A percentile compares a stretch with the other conserved stretches of the same genome.
Evolutionary conservation across 2,329 filamentous ascomycete species (phyloP).

Genomic region (Ophiostoma australiae): DNA sequence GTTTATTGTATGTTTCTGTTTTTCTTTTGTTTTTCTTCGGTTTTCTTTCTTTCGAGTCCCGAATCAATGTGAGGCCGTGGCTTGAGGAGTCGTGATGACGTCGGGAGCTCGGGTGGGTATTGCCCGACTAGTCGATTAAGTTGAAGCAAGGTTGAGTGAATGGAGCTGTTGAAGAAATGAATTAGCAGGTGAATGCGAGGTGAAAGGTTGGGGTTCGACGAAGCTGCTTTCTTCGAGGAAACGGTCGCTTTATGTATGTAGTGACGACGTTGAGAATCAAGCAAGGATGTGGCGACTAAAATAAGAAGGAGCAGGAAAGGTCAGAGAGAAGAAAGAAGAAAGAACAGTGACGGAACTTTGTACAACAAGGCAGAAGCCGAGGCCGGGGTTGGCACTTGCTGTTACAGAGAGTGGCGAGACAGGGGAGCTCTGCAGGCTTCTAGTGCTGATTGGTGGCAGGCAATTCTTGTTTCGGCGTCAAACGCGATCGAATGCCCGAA

Average conservation of each 20-base stretch:
- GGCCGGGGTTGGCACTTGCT: not conserved
- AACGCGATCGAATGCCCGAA: not conserved
- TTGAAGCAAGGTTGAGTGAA: not conserved
- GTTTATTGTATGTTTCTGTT: too few species aligned
- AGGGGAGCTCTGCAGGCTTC: not conserved
- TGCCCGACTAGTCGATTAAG: not conserved
- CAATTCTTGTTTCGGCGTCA: not conserved
- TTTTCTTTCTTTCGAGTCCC: not conserved
- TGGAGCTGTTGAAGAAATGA: not conserved
- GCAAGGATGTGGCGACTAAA: not conserved
- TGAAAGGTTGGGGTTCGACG: not conserved
- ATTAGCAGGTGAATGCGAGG: not conserved
- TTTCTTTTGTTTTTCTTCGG: not conserved
- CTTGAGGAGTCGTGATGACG: not conserved
- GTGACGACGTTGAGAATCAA: not conserved
- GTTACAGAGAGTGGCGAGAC: slow-evolving; percentile 3
- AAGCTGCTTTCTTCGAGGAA: not conserved
- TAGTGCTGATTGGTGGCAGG: not conserved
- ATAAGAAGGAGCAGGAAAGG: not conserved
- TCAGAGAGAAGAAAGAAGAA: not conserved
- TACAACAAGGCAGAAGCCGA: not conserved
- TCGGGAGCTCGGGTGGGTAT: not conserved
- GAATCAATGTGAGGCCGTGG: not conserved
- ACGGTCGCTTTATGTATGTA: not conserved
- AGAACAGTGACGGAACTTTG: not conserved